A percentile compares a stretch with the other conserved stretches of the same genome.
These are phyloP conservation scores for Trypanosoma grayi DNA, from an alignment of 208 protist genomes.

Conservation along the genomic window DNA sequence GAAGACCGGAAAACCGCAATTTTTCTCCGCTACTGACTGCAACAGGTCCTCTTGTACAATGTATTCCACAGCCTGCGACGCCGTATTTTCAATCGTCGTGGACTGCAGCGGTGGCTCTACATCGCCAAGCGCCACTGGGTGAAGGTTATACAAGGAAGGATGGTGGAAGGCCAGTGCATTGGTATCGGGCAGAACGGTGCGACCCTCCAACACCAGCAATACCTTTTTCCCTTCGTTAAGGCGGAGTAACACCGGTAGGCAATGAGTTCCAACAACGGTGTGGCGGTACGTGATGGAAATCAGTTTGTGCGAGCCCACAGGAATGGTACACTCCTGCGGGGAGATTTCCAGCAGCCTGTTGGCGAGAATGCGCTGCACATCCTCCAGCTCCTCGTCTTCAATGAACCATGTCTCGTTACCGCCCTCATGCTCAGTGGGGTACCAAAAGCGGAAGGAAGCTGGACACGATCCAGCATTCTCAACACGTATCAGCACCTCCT, in stretches of 20 bases:
- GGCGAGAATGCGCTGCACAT: slow-evolving; percentile 75
- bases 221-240: slow-evolving; percentile 67
- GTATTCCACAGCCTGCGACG: slow-evolving; percentile 56
- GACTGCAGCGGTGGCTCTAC: slow-evolving; percentile 83
- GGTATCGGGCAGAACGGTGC: slow-evolving; percentile 65
- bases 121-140: slow-evolving; percentile 88
- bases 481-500: slow-evolving; percentile 50
- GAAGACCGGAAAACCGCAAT: slow-evolving; percentile 88
- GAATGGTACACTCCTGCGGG: slow-evolving; percentile 58
- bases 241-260: slow-evolving; percentile 76
- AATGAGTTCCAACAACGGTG: slow-evolving; percentile 59
- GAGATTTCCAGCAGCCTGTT: slow-evolving; percentile 55
- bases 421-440: slow-evolving; percentile 86
- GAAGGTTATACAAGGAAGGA: slow-evolving; percentile 52
- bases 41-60: slow-evolving; percentile 55
- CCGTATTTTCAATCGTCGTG: slow-evolving; percentile 70
- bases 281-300: slow-evolving; percentile 76
- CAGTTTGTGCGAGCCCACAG: slow-evolving; percentile 44
- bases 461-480: slow-evolving; percentile 78
- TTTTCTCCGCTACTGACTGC: slow-evolving; percentile 37
- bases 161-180: slow-evolving; percentile 64
- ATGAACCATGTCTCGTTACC: slow-evolving; percentile 84
- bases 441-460: slow-evolving; percentile 63
- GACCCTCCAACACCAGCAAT: slow-evolving; percentile 80
- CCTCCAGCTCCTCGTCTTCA: slow-evolving; percentile 65